Conservation (phyloP, 352 stramenopile genomes). For the Pythium volutum region DNA sequence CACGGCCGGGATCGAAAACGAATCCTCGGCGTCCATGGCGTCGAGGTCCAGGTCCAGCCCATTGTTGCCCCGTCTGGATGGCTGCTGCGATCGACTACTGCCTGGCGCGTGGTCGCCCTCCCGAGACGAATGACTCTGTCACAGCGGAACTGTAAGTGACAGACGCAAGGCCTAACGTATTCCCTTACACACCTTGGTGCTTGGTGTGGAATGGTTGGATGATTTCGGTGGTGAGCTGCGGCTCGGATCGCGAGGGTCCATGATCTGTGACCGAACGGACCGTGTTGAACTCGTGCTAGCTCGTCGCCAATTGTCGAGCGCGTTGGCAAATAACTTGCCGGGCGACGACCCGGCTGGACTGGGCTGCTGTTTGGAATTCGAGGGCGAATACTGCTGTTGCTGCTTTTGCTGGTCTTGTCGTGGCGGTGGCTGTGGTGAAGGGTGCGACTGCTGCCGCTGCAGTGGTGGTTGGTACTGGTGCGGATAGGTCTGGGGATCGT, state of each 20-base stretch:
- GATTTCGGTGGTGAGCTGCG: conserved; percentile 13
- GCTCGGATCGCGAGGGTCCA: conserved; percentile 16
- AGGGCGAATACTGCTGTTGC: neutral
- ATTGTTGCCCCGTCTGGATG: neutral
- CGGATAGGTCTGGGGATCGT: conserved; percentile 26
- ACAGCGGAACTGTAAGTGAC: no score
- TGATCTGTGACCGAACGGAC: conserved; percentile 15
- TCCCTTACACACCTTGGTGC: conserved; percentile 13
- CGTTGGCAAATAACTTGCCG: conserved; percentile 13
- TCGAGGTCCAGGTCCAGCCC: neutral
- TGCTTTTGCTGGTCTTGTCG: neutral
- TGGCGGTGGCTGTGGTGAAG: neutral
- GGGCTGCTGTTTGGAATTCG: conserved; percentile 11
- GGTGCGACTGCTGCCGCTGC: neutral
- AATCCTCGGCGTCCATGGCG: neutral
- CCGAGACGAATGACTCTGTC: neutral
- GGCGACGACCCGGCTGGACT: conserved; percentile 11
- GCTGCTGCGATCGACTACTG: neutral
- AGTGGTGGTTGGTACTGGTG: neutral
- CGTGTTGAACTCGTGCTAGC: neutral
- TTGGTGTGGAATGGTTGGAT: conserved; percentile 1
- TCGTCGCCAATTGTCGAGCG: conserved; percentile 24
- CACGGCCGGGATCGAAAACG: neutral
- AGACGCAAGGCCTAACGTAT: no score
- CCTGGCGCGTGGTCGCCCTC: neutral